Percentiles rank a stretch among this genome's conserved stretches.
Evolutionary conservation across 257 asterid genomes (phyloP).

Genomic region (Leptodermis oblonga): DNA sequence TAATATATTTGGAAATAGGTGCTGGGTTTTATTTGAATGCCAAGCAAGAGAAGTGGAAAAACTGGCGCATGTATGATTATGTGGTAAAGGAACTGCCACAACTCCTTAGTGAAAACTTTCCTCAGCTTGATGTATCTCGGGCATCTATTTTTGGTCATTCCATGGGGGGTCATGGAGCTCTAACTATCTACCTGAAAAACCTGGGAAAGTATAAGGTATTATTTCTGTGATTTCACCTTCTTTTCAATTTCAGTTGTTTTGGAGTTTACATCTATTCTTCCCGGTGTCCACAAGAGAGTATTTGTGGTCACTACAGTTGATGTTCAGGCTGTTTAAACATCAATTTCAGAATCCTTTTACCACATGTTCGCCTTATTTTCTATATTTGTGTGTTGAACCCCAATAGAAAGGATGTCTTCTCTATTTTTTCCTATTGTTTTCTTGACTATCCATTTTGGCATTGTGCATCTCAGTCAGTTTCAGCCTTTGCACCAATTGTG

Average conservation of each 20-base stretch:
- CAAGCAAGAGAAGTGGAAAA: conserved; percentile 97
- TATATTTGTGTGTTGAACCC: background rate
- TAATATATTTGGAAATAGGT: conserved; percentile 36
- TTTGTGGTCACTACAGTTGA: background rate
- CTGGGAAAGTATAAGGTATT: conserved; percentile 88
- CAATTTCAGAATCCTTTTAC: background rate
- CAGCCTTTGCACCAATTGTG: conserved; percentile 82
- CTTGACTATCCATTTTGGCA: background rate
- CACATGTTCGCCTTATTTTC: background rate
- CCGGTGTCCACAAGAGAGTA: background rate
- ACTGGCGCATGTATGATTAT: conserved; percentile 97
- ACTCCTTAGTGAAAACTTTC: conserved; percentile 67
- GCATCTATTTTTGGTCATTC: conserved; percentile 97
- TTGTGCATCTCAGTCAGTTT: conserved; percentile 61
- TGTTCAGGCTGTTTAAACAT: background rate
- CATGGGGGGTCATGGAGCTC: conserved; percentile 99
- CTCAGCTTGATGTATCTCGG: conserved; percentile 74
- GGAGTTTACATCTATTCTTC: background rate
- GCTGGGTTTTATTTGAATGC: conserved; percentile 99
- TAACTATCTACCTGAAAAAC: conserved; percentile 83
- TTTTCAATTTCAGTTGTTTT: background rate
- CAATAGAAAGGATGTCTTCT: background rate
- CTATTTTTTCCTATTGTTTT: background rate
- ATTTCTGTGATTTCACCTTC: background rate
- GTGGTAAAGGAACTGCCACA: conserved; percentile 90